Evolutionary conservation across 257 asterid genomes (phyloP), one percentile per base, ranked within the genome.

Genomic region (Jasminum sambac): DNA sequence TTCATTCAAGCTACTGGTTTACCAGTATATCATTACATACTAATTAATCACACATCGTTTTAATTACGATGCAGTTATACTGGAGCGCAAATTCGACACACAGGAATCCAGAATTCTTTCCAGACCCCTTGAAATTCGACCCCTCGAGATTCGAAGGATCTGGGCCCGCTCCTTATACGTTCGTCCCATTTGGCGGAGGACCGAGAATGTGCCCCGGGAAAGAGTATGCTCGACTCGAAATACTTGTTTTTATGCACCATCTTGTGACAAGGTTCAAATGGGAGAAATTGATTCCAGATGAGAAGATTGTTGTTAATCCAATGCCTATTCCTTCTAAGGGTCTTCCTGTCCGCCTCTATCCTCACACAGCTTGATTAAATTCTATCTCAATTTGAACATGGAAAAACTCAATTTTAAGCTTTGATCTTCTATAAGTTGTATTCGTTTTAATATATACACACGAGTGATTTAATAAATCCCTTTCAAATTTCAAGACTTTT

Each of bases 191-290:
- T 11, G 89, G 86, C 0, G 89, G 89, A 0, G 89, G 89, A 3
- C 89, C 89, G 4, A 66, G 89, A 62, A 84, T 82, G 87, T 84
- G 89, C 74, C 89, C 87, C 12, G 89, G 87, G 8, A 80, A 84
- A 72, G 85, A 80, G 67, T 84, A 82, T 6, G 89, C 89, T 24
- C 79, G 85, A 0, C 23, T 82, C 67, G 85, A 84, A 17, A 68
- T 84, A 44, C 67, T 84, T 3, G 89, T 84, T 19, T 82, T 84
- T 82, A 76, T 84, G 89, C 85, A 82, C 69, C 85, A 84, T 46
- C 82, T 84, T 0, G 83, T 85, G 63, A 85, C 57, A 69, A 82
- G 80, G 42, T 85, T 80, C 78, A 85, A 72, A 58, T 83, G 87
- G 87, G 79, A 80, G 26, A 80, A 82, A n/a, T 6, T 78, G 0